Percentiles rank a stretch among this genome's conserved stretches.
Evolutionary conservation across 2,329 filamentous ascomycete genomes (phyloP).

Genomic region (Xylariaceae sp.): DNA sequence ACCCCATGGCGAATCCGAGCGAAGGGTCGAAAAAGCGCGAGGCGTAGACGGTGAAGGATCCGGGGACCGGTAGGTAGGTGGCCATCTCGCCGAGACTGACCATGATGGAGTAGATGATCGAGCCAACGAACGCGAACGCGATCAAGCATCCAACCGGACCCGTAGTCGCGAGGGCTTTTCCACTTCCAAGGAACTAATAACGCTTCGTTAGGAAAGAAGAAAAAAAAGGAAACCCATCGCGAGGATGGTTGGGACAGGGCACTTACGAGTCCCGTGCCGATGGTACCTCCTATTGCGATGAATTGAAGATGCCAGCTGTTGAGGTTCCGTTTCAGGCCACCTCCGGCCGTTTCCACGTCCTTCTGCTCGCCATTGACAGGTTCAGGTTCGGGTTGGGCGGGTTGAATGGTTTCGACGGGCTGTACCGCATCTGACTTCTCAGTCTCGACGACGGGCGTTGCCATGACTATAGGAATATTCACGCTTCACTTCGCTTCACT

Average conservation of each 20-base stretch:
- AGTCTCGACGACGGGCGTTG: background rate
- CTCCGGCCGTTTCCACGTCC: conserved; percentile 28
- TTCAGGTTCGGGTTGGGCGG: background rate
- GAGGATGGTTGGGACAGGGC: background rate
- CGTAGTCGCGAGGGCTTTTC: conserved; percentile 54
- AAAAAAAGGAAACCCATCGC: background rate
- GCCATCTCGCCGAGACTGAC: conserved; percentile 65
- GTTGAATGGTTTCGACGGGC: background rate
- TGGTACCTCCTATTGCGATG: conserved; percentile 48
- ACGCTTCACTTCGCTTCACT: background rate
- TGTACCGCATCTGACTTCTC: conserved; percentile 12
- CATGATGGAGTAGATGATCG: conserved; percentile 73
- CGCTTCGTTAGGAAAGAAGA: conserved; percentile 2
- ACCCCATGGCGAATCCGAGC: conserved; percentile 72
- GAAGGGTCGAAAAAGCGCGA: conserved; percentile 64
- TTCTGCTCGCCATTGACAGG: conserved; percentile 16
- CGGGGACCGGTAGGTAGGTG: conserved; percentile 69
- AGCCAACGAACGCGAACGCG: conserved; percentile 63
- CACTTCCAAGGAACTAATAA: conserved; percentile 56
- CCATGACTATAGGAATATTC: background rate
- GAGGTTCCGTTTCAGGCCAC: conserved; percentile 31
- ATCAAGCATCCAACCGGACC: conserved; percentile 63
- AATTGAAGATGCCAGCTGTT: conserved; percentile 34
- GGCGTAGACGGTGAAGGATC: conserved; percentile 71
- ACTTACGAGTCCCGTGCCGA: conserved; percentile 58